Conservation (phyloP, 768 basidiomycete species). For the Tricholoma saponaceum region DNA sequence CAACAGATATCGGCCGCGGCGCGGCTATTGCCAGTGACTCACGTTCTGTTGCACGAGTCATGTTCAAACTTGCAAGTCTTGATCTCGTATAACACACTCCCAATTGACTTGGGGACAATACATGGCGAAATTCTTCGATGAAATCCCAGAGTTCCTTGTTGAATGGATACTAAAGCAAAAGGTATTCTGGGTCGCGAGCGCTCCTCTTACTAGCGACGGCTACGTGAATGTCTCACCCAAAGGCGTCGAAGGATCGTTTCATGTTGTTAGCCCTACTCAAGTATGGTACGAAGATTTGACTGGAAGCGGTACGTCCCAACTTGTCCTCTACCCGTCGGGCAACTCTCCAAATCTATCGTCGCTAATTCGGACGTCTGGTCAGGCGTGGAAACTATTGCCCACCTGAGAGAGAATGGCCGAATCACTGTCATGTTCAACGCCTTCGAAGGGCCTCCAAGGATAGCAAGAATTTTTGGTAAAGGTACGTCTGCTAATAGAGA, state of each 20-base stretch:
- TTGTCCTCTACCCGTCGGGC: not conserved
- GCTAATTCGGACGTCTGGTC: not conserved
- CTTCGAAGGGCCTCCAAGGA: constrained; percentile 57
- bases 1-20: too few relatives aligned
- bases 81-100: too few relatives aligned
- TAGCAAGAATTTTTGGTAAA: constrained; percentile 54
- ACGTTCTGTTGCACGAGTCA: too few relatives aligned
- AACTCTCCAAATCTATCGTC: not conserved
- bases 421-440: constrained; percentile 61
- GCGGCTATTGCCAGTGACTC: too few relatives aligned
- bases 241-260: constrained; percentile 56
- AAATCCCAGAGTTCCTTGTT: constrained; percentile 48
- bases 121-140: constrained; percentile 58
- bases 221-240: constrained; percentile 72
- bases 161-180: constrained; percentile 61
- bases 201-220: constrained; percentile 51
- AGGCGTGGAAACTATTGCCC: constrained; percentile 40
- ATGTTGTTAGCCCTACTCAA: constrained; percentile 44
- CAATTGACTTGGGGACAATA: too few relatives aligned
- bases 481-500: constrained; percentile 29
- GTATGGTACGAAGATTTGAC: constrained; percentile 77
- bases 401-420: constrained; percentile 58
- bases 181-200: constrained; percentile 70
- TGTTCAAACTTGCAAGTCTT: too few relatives aligned
- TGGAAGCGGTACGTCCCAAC: constrained; percentile 52